Base-by-base conservation (phyloP, 169 alveolate genomes). In the Cryptosporidium andersoni region DNA sequence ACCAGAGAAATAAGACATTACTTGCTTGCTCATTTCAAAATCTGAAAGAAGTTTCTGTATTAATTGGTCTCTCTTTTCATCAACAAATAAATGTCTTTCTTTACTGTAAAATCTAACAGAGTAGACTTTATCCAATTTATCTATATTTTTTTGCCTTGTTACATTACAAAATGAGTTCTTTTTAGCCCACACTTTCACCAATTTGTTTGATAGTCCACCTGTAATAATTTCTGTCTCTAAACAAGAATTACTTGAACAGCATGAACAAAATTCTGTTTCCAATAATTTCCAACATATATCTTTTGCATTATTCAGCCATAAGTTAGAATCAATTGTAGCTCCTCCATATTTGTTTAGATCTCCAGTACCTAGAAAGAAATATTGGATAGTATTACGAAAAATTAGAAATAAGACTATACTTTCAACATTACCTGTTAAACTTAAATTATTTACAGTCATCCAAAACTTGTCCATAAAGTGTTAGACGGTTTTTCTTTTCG, bases 161-260 rank as follows among this genome's bases (percentile, higher is more conserved):
- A 58, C 48, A 14, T 74, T 68, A 47, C 85, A 74, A 74, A 74
- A 74, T 39, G 5, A 47, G 25, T 74, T 68, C 43, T 14, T 74
- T 43, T 36, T 25, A 11, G 60, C 60, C 16, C 56, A 36, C 3
- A 74, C 67, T 16, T 47, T 9, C 25, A 74, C 68, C 64, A 74
- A 43, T 47, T 43, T 74, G 34, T 74, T 74, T 4, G 85, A 74
- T 40, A 74, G 58, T 2, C 85, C 85, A 34, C 85, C 85, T 7
- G 85, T 74, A 7, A 74, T 8, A 11, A 58, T 40, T 14, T 56
- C 47, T 40, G 85, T 42, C 9, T 42, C 14, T n/a, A 58, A 14
- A 0, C 55, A 7, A 7, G 45, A 39, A 2, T 60, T 40, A 45
- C 62, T 55, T 11, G 16, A 4, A 51, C 85, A 74, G 60, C 85